Evolutionary conservation across 768 basidiomycete genomes (phyloP).

Genomic region (Calocybe gangraenosa): DNA sequence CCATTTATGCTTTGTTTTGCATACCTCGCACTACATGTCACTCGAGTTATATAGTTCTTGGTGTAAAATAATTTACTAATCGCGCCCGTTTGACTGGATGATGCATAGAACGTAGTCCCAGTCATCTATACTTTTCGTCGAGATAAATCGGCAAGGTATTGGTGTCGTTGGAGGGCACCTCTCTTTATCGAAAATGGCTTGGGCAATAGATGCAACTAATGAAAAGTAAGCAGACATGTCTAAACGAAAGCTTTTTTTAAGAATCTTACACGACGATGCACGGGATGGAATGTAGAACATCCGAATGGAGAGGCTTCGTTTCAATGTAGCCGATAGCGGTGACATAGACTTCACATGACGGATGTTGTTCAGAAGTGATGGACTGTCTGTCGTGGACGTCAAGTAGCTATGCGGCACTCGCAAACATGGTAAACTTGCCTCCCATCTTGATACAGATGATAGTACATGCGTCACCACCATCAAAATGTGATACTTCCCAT

Average conservation of each 20-base stretch:
- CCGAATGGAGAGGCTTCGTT: slow-evolving; percentile 34
- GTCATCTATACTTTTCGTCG: slow-evolving; percentile 33
- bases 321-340: background rate
- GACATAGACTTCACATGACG: background rate
- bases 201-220: slow-evolving; percentile 19
- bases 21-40: background rate
- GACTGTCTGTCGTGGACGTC: slow-evolving; percentile 10
- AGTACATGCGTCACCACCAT: slow-evolving; percentile 34
- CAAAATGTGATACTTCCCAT: slow-evolving; percentile 20
- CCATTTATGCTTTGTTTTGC: slow-evolving; percentile 4
- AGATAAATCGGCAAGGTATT: slow-evolving; percentile 51
- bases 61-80: slow-evolving; percentile 6
- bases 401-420: no score
- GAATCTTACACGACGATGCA: slow-evolving; percentile 25
- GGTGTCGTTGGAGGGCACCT: slow-evolving; percentile 34
- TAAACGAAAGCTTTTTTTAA: background rate
- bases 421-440: no score
- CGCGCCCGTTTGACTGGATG: slow-evolving; percentile 23
- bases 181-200: slow-evolving; percentile 25
- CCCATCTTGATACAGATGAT: slow-evolving; percentile 39
- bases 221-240: background rate
- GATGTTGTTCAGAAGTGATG: slow-evolving; percentile 6
- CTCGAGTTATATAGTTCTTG: slow-evolving; percentile 1
- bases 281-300: slow-evolving; percentile 37
- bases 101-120: slow-evolving; percentile 61